Percentiles rank a stretch among this genome's conserved stretches.
These are phyloP conservation scores for Boletus rex-veris DNA, from an alignment of 768 basidiomycete genomes.

Conservation along the genomic window DNA sequence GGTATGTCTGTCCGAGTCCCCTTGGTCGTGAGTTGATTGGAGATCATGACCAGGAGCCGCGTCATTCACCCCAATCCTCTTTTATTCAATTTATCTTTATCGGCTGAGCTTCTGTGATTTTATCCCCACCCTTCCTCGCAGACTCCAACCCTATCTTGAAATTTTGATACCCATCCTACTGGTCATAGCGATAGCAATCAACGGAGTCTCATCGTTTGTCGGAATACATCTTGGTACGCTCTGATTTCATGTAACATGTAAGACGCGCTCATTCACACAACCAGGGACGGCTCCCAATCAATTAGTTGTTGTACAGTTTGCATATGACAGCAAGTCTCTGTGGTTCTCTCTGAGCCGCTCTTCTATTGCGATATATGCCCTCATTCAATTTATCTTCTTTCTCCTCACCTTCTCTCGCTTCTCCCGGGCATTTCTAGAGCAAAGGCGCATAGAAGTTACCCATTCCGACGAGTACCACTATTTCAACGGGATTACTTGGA, in stretches of 20 bases:
- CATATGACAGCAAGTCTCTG: conserved; percentile 31
- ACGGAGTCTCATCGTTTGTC: conserved; percentile 63
- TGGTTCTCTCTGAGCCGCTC: conserved; percentile 59
- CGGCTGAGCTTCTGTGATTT: conserved; percentile 52
- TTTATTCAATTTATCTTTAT: conserved; percentile 62
- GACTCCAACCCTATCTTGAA: conserved; percentile 43
- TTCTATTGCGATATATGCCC: conserved; percentile 56
- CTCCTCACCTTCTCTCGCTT: conserved; percentile 58
- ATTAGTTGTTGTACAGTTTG: conserved; percentile 45
- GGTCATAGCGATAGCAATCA: conserved; percentile 50
- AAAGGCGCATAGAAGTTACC: conserved; percentile 48
- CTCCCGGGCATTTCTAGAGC: conserved; percentile 44
- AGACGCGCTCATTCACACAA: not conserved
- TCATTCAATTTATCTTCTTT: conserved; percentile 58
- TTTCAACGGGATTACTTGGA: conserved; percentile 64
- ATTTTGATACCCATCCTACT: conserved; percentile 50
- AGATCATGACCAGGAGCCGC: conserved; percentile 36
- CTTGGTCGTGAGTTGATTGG: not conserved
- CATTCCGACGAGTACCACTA: conserved; percentile 44
- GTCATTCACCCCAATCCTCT: conserved; percentile 63
- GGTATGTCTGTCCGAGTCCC: conserved; percentile 43
- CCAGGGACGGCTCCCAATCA: conserved; percentile 8
- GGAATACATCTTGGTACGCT: conserved; percentile 56
- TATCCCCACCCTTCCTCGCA: conserved; percentile 48
- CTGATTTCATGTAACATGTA: not conserved